A percentile compares a stretch with the other conserved stretches of the same genome.
Conservation (phyloP, 208 protist species). For the Porcisia deanei region DNA sequence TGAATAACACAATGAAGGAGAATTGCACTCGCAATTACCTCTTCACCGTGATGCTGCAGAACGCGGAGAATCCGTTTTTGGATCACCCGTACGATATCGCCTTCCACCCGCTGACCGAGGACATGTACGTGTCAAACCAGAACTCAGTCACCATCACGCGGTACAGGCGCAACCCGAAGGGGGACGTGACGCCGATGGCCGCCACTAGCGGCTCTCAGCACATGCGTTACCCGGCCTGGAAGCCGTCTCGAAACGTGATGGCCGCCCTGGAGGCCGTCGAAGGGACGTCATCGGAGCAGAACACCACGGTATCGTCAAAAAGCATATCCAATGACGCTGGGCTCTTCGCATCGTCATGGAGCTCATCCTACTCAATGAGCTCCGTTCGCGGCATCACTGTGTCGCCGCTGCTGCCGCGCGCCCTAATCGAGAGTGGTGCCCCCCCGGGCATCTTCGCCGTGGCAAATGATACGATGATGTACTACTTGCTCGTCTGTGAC, state of each 20-base stretch:
- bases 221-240: conserved; percentile 32
- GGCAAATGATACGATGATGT: conserved; percentile 44
- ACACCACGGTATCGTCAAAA: conserved; percentile 11
- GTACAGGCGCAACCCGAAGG: conserved; percentile 41
- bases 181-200: conserved; percentile 11
- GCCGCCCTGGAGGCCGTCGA: conserved; percentile 25
- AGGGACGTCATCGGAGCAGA: conserved; percentile 3
- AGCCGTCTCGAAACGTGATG: conserved; percentile 49
- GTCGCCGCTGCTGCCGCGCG: conserved; percentile 70
- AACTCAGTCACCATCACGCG: conserved; percentile 82
- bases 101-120: conserved; percentile 71
- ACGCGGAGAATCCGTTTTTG: conserved; percentile 66
- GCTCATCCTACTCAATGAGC: conserved; percentile 58
- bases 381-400: conserved; percentile 82
- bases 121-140: conserved; percentile 86
- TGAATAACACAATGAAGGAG: conserved; percentile 70
- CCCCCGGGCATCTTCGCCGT: conserved; percentile 51
- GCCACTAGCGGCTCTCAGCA: neutral
- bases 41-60: conserved; percentile 72
- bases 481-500: conserved; percentile 87
- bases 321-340: conserved; percentile 50
- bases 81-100: conserved; percentile 88
- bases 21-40: conserved; percentile 83
- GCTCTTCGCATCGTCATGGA: conserved; percentile 83
- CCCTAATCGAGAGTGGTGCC: conserved; percentile 65